Base-by-base conservation (phyloP, 2,329 filamentous ascomycete species). In the Hysterium pulicare region DNA sequence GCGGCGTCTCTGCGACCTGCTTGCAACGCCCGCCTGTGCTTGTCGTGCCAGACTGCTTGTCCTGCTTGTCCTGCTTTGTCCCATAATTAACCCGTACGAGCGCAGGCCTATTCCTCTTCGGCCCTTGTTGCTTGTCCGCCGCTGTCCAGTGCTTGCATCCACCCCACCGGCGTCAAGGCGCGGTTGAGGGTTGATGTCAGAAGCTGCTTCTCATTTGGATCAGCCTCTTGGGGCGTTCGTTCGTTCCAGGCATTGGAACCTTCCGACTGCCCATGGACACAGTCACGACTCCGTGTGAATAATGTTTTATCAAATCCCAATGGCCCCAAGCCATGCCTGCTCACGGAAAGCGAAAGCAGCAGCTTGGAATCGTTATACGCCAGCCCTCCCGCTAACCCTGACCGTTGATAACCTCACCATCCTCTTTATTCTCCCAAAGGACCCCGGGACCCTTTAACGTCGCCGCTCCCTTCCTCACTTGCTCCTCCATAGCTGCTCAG, bases 231-330 rank as follows among this genome's bases (percentile, higher is more conserved):
- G 54, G 58, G 58, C 57, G 51, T 39, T 38, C 30, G 31, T 39
- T 42, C 33, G 31, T 36, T 26, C 51, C 48, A 42, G 56, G 61
- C 59, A 54, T 62, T 65, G 62, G 63, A 62, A 62, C 59, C 57
- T 64, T 61, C 60, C 62, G 62, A 48, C 33, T 38, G 26, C 32
- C 40, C 38, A 47, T 47, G 37, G 39, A 45, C 35, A 35, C 41
- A 42, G 45, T 52, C 44, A 48, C 51, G 43, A 48, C 45, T 51
- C 47, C 49, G 48, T 44, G 53, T 63, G 59, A 65, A 66, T 66
- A 59, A 62, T 66, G 61, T 62, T 62, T 66, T 61, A 62, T 61
- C 61, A 61, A 59, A 62, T 55, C 59, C 57, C 62, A 64, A 61
- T 58, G 54, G 59, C 58, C 59, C 60, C 57, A 61, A 62, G 58